These are phyloP conservation scores for Fusarium pilosicola DNA, from an alignment of 2,329 filamentous ascomycete species.

Conservation along the genomic window DNA sequence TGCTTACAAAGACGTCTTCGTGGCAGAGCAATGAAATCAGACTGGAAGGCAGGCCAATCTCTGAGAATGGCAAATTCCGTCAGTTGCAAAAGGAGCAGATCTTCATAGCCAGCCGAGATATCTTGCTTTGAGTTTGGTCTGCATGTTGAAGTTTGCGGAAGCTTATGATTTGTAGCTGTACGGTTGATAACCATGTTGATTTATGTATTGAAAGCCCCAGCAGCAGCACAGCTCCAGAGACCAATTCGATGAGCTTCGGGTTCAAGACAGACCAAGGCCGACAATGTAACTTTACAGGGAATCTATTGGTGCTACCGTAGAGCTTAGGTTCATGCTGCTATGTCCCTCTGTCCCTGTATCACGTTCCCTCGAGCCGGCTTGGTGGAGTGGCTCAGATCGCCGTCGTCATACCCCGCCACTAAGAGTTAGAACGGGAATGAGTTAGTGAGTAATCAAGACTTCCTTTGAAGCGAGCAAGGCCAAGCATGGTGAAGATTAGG, in stretches of 20 bases:
- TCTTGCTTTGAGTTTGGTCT: neutral
- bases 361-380: constrained; percentile 38
- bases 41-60: neutral
- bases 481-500: neutral
- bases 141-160: neutral
- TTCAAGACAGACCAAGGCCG: constrained; percentile 4
- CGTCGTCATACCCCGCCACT: constrained; percentile 42
- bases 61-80: neutral
- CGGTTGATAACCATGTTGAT: constrained; percentile 5
- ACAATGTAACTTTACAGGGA: constrained; percentile 12
- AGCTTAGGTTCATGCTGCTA: neutral
- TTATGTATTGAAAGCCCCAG: neutral
- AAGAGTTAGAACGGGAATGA: constrained; percentile 12
- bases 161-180: neutral
- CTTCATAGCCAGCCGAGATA: neutral
- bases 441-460: neutral
- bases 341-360: constrained; percentile 20
- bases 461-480: constrained; percentile 1
- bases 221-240: neutral
- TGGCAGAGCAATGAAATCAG: constrained; percentile 18
- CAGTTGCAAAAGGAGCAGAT: neutral
- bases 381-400: constrained; percentile 35
- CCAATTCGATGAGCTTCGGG: neutral
- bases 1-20: constrained; percentile 27
- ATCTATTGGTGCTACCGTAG: constrained; percentile 1